These are phyloP conservation scores for Dryadomyces sulphureus DNA, from an alignment of 2,329 filamentous ascomycete genomes.

Conservation along the genomic window DNA sequence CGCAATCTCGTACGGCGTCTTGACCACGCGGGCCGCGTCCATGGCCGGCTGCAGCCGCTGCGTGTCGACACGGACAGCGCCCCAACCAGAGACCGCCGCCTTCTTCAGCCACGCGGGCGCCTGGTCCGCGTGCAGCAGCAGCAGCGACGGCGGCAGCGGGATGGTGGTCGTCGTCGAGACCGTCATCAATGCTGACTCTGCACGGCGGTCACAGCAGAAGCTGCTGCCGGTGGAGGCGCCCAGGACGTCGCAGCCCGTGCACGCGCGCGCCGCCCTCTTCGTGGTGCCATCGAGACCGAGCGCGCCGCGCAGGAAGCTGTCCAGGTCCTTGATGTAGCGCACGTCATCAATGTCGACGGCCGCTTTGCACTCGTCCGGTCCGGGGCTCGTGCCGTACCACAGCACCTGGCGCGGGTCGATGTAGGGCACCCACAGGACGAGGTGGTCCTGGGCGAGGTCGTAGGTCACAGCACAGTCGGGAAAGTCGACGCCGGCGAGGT, in stretches of 20 bases:
- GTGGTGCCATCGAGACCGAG: slow-evolving; percentile 17
- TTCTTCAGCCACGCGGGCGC: slow-evolving; percentile 9
- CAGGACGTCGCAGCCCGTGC: background rate
- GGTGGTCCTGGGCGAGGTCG: slow-evolving; percentile 40
- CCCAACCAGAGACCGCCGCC: background rate
- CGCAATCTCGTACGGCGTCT: slow-evolving; percentile 72
- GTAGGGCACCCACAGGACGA: slow-evolving; percentile 61
- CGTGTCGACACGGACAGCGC: slow-evolving; percentile 27
- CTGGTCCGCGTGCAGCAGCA: slow-evolving; percentile 24
- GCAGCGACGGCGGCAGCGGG: slow-evolving; percentile 21
- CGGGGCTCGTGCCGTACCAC: slow-evolving; percentile 49
- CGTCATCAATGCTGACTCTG: slow-evolving; percentile 11
- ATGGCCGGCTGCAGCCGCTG: slow-evolving; percentile 52
- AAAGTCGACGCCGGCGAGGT: slow-evolving; percentile 39
- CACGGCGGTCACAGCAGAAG: slow-evolving; percentile 9
- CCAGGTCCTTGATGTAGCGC: slow-evolving; percentile 35
- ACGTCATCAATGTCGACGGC: slow-evolving; percentile 59
- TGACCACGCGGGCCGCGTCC: slow-evolving; percentile 66
- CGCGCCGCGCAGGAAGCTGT: slow-evolving; percentile 32
- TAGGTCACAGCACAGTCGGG: slow-evolving; percentile 41
- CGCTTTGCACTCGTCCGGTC: slow-evolving; percentile 42
- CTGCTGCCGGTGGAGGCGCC: slow-evolving; percentile 3
- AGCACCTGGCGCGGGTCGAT: slow-evolving; percentile 46
- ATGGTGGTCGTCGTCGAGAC: background rate
- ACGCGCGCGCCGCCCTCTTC: background rate